These are phyloP conservation scores for Xylariaceae sp. DNA, from an alignment of 2,329 filamentous ascomycete species.

Conservation along the genomic window DNA sequence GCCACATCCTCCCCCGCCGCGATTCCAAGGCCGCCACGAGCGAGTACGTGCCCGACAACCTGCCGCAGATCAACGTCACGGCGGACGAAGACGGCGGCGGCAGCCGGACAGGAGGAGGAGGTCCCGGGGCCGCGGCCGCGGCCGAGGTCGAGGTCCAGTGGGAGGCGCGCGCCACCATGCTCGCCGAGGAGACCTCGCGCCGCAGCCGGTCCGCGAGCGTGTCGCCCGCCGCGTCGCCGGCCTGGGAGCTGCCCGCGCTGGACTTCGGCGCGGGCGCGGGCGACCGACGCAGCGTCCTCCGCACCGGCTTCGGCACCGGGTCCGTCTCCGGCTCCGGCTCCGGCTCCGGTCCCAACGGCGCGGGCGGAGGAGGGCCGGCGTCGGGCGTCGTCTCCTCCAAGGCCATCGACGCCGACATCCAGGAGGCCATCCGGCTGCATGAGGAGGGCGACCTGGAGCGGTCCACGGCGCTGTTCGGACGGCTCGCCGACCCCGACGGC, in stretches of 20 bases:
- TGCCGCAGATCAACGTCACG: slow-evolving; percentile 61
- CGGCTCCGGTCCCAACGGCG: no score
- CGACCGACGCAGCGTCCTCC: slow-evolving; percentile 2
- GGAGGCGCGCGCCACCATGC: slow-evolving; percentile 88
- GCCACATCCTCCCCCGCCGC: no score
- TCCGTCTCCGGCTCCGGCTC: no score
- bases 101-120: neutral
- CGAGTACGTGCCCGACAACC: slow-evolving; percentile 67
- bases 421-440: slow-evolving; percentile 91
- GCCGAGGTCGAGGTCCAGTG: slow-evolving; percentile 60
- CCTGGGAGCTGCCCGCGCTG: slow-evolving; percentile 22
- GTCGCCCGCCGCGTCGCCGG: slow-evolving; percentile 22
- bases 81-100: slow-evolving; percentile 23
- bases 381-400: slow-evolving; percentile 38
- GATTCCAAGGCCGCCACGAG: slow-evolving; percentile 58
- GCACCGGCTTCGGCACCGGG: no score
- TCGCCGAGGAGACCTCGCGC: slow-evolving; percentile 51
- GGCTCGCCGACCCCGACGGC: slow-evolving; percentile 73
- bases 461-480: slow-evolving; percentile 80
- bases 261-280: slow-evolving; percentile 17
- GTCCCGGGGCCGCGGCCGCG: slow-evolving; percentile 6
- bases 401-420: slow-evolving; percentile 64
- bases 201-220: slow-evolving; percentile 27
- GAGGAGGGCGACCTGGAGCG: slow-evolving; percentile 71
- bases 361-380: slow-evolving; percentile 3